Evolutionary conservation across 2,329 filamentous ascomycete genomes (phyloP), one percentile per base, ranked within the genome.

Genomic region (Ceratocystis lukuohia): DNA sequence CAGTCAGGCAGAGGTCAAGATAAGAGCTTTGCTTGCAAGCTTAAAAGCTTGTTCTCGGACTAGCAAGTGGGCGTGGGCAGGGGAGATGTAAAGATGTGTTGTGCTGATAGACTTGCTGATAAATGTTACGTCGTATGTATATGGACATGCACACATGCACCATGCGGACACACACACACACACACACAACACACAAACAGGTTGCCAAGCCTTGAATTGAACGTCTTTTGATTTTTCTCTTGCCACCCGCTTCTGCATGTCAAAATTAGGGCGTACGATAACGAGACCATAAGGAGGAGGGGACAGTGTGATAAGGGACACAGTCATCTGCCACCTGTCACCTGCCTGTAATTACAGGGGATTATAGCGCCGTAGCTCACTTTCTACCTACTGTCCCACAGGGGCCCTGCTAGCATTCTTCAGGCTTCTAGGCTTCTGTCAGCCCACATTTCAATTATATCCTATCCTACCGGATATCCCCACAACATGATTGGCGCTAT

Each of bases 1-100:
- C 28, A 59, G 28, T 12, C 37, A 12, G 12, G 37, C 53, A 59
- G 22, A 28, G 53, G n/a, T 28, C 53, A 30, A 59, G 53, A 59
- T 59, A 59, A 59, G 53, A n/a, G 25, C 53, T 1, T 25, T 59
- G 53, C 53, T 59, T n/a, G 37, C 53, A 59, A 37, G 53, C 53
- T 37, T 37, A 37, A 59, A 59, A 37, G 53, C 28, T 25, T 59
- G 53, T 37, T 59, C 25, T 10, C n/a, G 15, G 53, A 37, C 28
- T 59, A 30, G 53, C 53, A 33, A 30, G 17, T 22, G n/a, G 37
- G 10, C n/a, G 22, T 22, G 22, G 22, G 22, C 22, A 12, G 3
- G 25, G 28, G 17, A 59, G 3, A 3, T 1, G 53, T 5, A 7
- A 8, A 30, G 53, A 7, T 41, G 37, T 41, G 10, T 4, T 41